Conservation (phyloP, 805 yeast species). For the Candida golubevii region DNA sequence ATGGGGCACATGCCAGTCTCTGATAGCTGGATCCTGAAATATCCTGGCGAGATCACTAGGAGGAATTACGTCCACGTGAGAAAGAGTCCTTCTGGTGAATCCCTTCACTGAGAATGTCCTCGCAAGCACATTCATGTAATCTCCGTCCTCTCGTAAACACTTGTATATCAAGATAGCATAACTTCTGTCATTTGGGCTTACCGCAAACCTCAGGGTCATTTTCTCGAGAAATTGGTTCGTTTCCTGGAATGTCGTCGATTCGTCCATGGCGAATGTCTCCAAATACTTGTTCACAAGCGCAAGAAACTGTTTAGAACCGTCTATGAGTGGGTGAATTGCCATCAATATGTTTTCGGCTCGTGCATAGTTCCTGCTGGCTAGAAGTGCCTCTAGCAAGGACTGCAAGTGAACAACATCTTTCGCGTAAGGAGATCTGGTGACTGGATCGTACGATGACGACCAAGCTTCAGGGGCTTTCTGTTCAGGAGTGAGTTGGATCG, state of each 20-base stretch:
- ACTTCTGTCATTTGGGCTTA: slow-evolving; percentile 50
- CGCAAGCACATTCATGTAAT: slow-evolving; percentile 13
- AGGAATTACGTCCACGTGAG: slow-evolving; percentile 52
- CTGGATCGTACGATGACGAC: slow-evolving; percentile 41
- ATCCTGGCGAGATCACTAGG: slow-evolving; percentile 40
- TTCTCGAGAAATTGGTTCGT: slow-evolving; percentile 39
- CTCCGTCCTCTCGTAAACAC: slow-evolving; percentile 14
- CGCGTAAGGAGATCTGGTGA: slow-evolving; percentile 41
- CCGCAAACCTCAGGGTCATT: slow-evolving; percentile 22
- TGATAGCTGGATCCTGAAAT: slow-evolving; percentile 23
- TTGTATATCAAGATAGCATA: slow-evolving; percentile 55
- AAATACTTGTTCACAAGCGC: slow-evolving; percentile 69
- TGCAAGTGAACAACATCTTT: slow-evolving; percentile 64
- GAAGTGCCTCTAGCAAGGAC: slow-evolving; percentile 74
- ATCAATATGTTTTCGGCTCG: slow-evolving; percentile 67
- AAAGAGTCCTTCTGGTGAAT: slow-evolving; percentile 31
- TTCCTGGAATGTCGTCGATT: slow-evolving; percentile 37
- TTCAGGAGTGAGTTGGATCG: slow-evolving; percentile 8
- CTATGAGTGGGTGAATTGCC: slow-evolving; percentile 52
- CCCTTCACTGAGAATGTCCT: slow-evolving; percentile 7
- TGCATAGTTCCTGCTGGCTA: slow-evolving; percentile 58
- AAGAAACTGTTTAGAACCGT: slow-evolving; percentile 43
- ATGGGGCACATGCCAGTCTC: slow-evolving; percentile 28
- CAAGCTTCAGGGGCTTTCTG: slow-evolving; percentile 23
- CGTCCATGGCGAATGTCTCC: slow-evolving; percentile 34